phyloP scores from a whole-genome alignment of 108 stramenopile genomes.

The Licmophora abbreviata region DNA sequence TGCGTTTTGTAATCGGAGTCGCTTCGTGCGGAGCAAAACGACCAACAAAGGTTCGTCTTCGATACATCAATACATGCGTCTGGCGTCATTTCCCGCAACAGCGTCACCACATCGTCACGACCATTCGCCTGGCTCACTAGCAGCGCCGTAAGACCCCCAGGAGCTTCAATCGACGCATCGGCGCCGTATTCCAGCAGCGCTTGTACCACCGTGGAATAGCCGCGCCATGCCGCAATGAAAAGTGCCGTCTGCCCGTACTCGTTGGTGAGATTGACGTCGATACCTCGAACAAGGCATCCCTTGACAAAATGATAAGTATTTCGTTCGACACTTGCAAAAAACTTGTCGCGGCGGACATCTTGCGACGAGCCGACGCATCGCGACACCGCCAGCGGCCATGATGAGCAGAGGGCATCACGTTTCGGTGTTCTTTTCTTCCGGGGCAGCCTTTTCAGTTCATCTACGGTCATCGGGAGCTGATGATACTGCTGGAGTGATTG shows the following conservation, averaged over 20 bases:
- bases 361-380: slow-evolving; percentile 44
- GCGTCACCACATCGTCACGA: slow-evolving; percentile 17
- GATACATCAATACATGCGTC: neutral
- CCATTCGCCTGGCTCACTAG: slow-evolving; percentile 17
- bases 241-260: slow-evolving; percentile 72
- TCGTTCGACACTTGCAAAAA: slow-evolving; percentile 43
- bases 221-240: slow-evolving; percentile 66
- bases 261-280: slow-evolving; percentile 56
- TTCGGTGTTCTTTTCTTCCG: slow-evolving; percentile 27
- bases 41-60: neutral
- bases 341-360: slow-evolving; percentile 66
- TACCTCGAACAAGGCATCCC: slow-evolving; percentile 50
- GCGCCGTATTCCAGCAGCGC: slow-evolving; percentile 53
- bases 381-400: slow-evolving; percentile 47
- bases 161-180: slow-evolving; percentile 29
- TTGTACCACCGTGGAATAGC: slow-evolving; percentile 25
- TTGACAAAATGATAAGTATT: slow-evolving; percentile 36
- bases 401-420: slow-evolving; percentile 22
- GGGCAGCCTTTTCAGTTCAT: slow-evolving; percentile 27
- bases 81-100: too few species aligned
- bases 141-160: slow-evolving; percentile 47
- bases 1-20: neutral
- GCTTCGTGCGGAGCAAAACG: neutral
- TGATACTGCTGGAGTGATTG: slow-evolving; percentile 36
- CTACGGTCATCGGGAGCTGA: slow-evolving; percentile 29